Evolutionary conservation across 805 yeast species (phyloP).

Genomic region (Wickerhamomyces subpelliculosus): DNA sequence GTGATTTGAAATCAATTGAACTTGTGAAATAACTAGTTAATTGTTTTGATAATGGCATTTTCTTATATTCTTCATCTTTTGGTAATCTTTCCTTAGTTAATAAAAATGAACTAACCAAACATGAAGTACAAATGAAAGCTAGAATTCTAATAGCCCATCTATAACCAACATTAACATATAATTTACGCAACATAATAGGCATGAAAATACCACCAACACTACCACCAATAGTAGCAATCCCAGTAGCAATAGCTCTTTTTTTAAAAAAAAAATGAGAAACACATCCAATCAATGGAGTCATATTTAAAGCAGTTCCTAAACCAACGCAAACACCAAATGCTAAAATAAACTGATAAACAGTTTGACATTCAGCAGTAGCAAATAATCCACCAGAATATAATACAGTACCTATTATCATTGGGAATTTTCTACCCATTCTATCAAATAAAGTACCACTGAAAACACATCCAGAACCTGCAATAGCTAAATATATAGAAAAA

Average conservation of each 20-base stretch:
- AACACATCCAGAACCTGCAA: slow-evolving; percentile 45
- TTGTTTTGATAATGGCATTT: slow-evolving; percentile 20
- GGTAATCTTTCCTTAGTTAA: slow-evolving; percentile 38
- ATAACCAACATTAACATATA: slow-evolving; percentile 46
- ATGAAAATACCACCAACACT: slow-evolving; percentile 52
- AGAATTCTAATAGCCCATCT: slow-evolving; percentile 54
- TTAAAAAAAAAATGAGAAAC: slow-evolving; percentile 60
- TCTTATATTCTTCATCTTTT: slow-evolving; percentile 24
- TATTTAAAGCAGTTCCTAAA: slow-evolving; percentile 50
- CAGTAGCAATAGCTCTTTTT: slow-evolving; percentile 52
- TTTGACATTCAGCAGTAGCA: slow-evolving; percentile 45
- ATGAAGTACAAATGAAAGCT: slow-evolving; percentile 38
- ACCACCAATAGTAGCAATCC: slow-evolving; percentile 46
- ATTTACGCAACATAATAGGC: slow-evolving; percentile 44
- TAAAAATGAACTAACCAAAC: slow-evolving; percentile 28
- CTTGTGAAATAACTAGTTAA: slow-evolving; percentile 1
- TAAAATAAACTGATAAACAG: slow-evolving; percentile 54
- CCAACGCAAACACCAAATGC: slow-evolving; percentile 54
- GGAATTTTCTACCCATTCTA: slow-evolving; percentile 44
- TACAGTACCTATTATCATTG: slow-evolving; percentile 38
- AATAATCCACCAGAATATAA: slow-evolving; percentile 46
- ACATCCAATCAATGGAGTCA: slow-evolving; percentile 56
- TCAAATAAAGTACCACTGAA: slow-evolving; percentile 59
- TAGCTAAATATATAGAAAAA: slow-evolving; percentile 51
- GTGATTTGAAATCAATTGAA: slow-evolving; percentile 31